Evolutionary conservation across 768 basidiomycete species (phyloP).

Genomic region (Coprinellus aureogranulatus): DNA sequence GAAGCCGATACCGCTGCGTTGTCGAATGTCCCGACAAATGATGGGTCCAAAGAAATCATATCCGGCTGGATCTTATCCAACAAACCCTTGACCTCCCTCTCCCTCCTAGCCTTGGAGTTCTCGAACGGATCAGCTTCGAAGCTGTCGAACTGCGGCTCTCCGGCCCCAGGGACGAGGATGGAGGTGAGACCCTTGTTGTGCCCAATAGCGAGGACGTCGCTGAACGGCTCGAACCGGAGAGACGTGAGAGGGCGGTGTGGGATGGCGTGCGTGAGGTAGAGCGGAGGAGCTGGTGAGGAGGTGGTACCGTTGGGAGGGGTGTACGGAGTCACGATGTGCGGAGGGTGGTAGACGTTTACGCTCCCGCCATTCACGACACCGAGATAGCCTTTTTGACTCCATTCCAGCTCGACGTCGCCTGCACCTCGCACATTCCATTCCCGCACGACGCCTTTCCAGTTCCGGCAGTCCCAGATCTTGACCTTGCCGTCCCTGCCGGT

Average conservation of each 20-base stretch:
- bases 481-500: constrained; percentile 84
- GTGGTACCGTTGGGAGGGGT: constrained; percentile 25
- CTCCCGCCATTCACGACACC: constrained; percentile 80
- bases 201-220: constrained; percentile 79
- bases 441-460: constrained; percentile 87
- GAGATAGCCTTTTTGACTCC: constrained; percentile 83
- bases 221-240: constrained; percentile 84
- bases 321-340: constrained; percentile 59
- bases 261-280: constrained; percentile 87
- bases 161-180: constrained; percentile 86
- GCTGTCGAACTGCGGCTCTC: constrained; percentile 94
- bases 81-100: constrained; percentile 86
- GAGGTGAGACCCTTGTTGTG: constrained; percentile 78
- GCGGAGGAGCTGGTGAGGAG: constrained; percentile 52
- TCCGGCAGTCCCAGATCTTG: constrained; percentile 96
- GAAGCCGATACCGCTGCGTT: constrained; percentile 60
- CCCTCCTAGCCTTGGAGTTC: constrained; percentile 72
- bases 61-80: constrained; percentile 96
- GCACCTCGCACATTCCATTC: constrained; percentile 72
- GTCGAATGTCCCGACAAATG: constrained; percentile 69
- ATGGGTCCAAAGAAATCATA: constrained; percentile 81
- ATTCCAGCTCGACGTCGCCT: constrained; percentile 62
- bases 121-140: constrained; percentile 95
- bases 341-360: constrained; percentile 80
- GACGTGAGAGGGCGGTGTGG: constrained; percentile 74